Percentiles rank a stretch among this genome's conserved stretches.
Evolutionary conservation across 1,284 basidiomycete genomes (phyloP).

Genomic region (Mycocalia duriaeana): DNA sequence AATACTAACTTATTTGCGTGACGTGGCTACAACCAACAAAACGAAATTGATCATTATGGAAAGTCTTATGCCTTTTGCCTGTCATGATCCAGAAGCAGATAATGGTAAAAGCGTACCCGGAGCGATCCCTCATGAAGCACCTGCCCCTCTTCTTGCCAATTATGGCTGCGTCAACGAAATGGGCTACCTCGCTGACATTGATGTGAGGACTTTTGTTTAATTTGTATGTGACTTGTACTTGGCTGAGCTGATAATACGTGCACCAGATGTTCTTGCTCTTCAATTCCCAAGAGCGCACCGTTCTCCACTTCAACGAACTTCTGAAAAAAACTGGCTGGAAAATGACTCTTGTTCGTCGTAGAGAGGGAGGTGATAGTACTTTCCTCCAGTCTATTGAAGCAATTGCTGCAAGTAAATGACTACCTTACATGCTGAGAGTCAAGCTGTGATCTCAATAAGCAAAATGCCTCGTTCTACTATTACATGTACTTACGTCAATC

Average conservation of each 20-base stretch:
- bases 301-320: slow-evolving; percentile 17
- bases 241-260: background rate
- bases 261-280: slow-evolving; percentile 23
- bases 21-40: slow-evolving; percentile 22
- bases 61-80: slow-evolving; percentile 25
- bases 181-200: slow-evolving; percentile 20
- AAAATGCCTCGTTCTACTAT: too few relatives aligned
- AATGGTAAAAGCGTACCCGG: slow-evolving; percentile 11
- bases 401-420: slow-evolving; percentile 5
- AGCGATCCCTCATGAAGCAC: slow-evolving; percentile 17
- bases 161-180: slow-evolving; percentile 23
- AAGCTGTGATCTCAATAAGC: too few relatives aligned
- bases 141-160: slow-evolving; percentile 23
- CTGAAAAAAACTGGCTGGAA: slow-evolving; percentile 23
- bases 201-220: slow-evolving; percentile 10
- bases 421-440: too few relatives aligned
- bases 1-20: slow-evolving; percentile 26
- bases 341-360: slow-evolving; percentile 12
- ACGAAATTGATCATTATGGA: slow-evolving; percentile 35
- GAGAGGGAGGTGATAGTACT: slow-evolving; percentile 7
- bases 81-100: slow-evolving; percentile 17
- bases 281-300: slow-evolving; percentile 25
- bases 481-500: too few relatives aligned
- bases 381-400: slow-evolving; percentile 19
- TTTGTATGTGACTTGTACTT: background rate